Conservation (phyloP, 306 rosid genomes). For the Hippophae gyantsensis region DNA sequence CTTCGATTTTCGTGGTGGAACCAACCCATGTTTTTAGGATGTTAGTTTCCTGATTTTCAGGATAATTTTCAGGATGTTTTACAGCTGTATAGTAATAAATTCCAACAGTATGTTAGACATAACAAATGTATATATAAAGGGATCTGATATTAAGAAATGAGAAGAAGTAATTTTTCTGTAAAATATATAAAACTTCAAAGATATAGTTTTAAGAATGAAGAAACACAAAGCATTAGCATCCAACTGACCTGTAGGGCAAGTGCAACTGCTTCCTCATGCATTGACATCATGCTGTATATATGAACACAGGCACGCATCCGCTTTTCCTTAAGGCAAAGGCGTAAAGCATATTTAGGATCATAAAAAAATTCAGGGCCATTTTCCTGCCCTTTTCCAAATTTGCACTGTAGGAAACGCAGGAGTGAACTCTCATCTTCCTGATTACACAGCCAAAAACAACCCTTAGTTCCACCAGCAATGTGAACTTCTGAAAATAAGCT, state of each 20-base stretch:
- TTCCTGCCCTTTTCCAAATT: constrained; percentile 87
- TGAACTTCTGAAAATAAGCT: neutral
- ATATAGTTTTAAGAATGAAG: too few relatives aligned
- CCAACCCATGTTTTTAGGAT: too few relatives aligned
- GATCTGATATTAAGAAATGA: too few relatives aligned
- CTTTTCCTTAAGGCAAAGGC: constrained; percentile 96
- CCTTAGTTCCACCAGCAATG: neutral
- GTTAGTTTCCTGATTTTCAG: too few relatives aligned
- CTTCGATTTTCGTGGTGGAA: too few relatives aligned
- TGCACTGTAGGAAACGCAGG: constrained; percentile 81
- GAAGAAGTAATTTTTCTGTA: too few relatives aligned
- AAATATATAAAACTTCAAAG: too few relatives aligned
- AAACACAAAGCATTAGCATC: constrained; percentile 16
- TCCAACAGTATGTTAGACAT: too few relatives aligned
- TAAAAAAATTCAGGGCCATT: constrained; percentile 90
- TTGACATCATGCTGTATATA: constrained; percentile 98
- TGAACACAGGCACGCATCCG: constrained; percentile 99
- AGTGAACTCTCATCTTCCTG: constrained; percentile 96
- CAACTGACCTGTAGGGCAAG: constrained; percentile 78
- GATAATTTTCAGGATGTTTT: too few relatives aligned
- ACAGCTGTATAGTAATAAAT: too few relatives aligned
- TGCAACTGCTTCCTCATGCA: constrained; percentile 99
- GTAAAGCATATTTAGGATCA: constrained; percentile 95
- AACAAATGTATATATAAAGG: too few relatives aligned
- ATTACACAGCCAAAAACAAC: constrained; percentile 18